Percentiles rank a stretch among this genome's conserved stretches.
These are phyloP conservation scores for Apophysomyces elegans DNA, from an alignment of 371 early-diverging fungal genomes.

Conservation along the genomic window DNA sequence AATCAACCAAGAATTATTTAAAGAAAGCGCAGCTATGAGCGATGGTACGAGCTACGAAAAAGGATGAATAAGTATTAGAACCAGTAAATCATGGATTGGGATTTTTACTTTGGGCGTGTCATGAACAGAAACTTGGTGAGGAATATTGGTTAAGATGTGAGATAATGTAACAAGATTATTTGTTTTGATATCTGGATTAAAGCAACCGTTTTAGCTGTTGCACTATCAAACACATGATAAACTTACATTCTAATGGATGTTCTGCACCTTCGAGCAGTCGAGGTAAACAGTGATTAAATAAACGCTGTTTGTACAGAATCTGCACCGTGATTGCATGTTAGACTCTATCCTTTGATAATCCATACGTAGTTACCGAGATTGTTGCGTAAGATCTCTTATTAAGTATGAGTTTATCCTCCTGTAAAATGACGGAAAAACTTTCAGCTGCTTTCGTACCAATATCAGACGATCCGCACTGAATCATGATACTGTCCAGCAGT, in stretches of 20 bases:
- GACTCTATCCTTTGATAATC: neutral
- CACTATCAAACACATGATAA: neutral
- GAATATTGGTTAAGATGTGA: slow-evolving; percentile 72
- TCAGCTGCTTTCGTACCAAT: slow-evolving; percentile 64
- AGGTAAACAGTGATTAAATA: slow-evolving; percentile 71
- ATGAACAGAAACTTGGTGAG: slow-evolving; percentile 70
- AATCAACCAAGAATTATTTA: slow-evolving; percentile 23
- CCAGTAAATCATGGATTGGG: neutral
- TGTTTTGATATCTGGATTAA: slow-evolving; percentile 20
- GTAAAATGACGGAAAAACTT: slow-evolving; percentile 65
- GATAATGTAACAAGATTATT: slow-evolving; percentile 68
- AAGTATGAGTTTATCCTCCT: slow-evolving; percentile 65
- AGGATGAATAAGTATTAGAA: neutral
- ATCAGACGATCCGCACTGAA: slow-evolving; percentile 42
- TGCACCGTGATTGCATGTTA: slow-evolving; percentile 21
- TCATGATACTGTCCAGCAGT: slow-evolving; percentile 57
- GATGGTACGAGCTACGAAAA: slow-evolving; percentile 30
- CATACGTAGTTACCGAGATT: slow-evolving; percentile 50
- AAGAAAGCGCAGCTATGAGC: slow-evolving; percentile 31
- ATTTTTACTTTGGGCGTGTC: slow-evolving; percentile 67
- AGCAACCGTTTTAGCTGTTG: slow-evolving; percentile 1
- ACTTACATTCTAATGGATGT: slow-evolving; percentile 4
- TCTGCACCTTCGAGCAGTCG: slow-evolving; percentile 47
- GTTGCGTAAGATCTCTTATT: slow-evolving; percentile 69
- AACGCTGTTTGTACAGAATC: slow-evolving; percentile 77